Percentiles rank a stretch among this genome's conserved stretches.
phyloP scores from a whole-genome alignment of 139 green algal genomes.

The Monoraphidium neglectum region DNA sequence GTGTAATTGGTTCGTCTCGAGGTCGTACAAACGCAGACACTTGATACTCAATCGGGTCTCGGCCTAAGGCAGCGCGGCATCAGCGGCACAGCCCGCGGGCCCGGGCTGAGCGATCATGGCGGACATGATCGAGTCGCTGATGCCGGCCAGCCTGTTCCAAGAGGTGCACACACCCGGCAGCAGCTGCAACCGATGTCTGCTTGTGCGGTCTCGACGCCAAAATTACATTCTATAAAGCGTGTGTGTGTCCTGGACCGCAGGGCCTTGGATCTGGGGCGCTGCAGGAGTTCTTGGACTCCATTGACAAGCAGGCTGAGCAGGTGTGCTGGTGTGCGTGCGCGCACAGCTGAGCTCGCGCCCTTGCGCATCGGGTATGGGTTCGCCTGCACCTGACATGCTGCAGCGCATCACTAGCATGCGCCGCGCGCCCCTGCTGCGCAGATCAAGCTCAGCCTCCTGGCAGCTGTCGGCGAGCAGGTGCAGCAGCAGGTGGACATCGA shows the following conservation, averaged over 20 bases:
- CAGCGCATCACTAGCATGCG: no score
- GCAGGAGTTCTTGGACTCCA: slow-evolving; percentile 20
- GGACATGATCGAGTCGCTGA: neutral
- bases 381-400: no score
- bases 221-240: neutral
- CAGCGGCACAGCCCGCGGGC: no score
- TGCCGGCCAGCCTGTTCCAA: slow-evolving; percentile 9
- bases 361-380: no score
- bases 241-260: neutral
- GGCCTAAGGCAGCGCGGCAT: no score
- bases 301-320: slow-evolving; percentile 27
- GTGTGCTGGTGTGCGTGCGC: neutral
- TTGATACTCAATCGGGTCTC: no score
- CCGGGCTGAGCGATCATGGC: no score
- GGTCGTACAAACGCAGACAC: no score
- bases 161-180: slow-evolving; percentile 4
- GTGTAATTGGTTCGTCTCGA: no score
- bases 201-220: neutral
- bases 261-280: slow-evolving; percentile 16
- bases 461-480: neutral
- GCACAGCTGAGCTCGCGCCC: no score
- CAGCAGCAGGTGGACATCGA: neutral
- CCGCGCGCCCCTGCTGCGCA: no score
- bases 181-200: neutral
- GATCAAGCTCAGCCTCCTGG: no score